phyloP scores from a whole-genome alignment of 1,284 basidiomycete species.

The Ganoderma lingzhi region DNA sequence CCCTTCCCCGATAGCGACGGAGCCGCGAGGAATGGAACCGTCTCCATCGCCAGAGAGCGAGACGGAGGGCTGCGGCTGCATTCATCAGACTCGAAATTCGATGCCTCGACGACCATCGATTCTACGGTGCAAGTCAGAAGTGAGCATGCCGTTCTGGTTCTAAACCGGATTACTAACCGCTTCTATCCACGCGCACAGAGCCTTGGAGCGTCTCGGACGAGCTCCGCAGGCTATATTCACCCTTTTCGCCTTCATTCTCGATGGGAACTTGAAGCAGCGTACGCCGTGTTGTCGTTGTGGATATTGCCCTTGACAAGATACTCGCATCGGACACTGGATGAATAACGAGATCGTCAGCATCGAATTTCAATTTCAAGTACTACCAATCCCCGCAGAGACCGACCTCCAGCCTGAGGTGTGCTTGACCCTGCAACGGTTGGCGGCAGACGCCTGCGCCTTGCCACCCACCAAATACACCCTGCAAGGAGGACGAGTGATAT shows the following conservation, averaged over 20 bases:
- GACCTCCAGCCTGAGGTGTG: not conserved
- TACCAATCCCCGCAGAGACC: not conserved
- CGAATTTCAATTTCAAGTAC: not conserved
- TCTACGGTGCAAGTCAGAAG: not conserved
- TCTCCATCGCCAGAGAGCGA: not conserved
- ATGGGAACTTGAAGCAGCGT: not conserved
- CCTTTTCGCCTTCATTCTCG: not conserved
- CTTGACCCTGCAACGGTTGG: not conserved
- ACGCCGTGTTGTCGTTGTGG: not conserved
- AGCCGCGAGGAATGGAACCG: not conserved
- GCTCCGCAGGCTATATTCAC: not conserved
- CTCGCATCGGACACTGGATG: not conserved
- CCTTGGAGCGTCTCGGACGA: not conserved
- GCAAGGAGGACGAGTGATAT: not conserved
- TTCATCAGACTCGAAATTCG: not conserved
- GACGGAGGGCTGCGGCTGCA: not conserved
- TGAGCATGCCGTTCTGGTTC: not conserved
- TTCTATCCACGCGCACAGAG: not conserved
- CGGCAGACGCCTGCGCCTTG: not conserved
- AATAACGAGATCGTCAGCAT: not conserved
- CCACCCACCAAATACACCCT: not conserved
- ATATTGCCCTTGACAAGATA: not conserved
- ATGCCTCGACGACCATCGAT: not conserved
- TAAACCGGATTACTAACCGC: not conserved
- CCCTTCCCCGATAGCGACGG: not conserved